These are phyloP conservation scores for Rhodotorula sp. DNA, from an alignment of 1,284 basidiomycete species.

Conservation along the genomic window DNA sequence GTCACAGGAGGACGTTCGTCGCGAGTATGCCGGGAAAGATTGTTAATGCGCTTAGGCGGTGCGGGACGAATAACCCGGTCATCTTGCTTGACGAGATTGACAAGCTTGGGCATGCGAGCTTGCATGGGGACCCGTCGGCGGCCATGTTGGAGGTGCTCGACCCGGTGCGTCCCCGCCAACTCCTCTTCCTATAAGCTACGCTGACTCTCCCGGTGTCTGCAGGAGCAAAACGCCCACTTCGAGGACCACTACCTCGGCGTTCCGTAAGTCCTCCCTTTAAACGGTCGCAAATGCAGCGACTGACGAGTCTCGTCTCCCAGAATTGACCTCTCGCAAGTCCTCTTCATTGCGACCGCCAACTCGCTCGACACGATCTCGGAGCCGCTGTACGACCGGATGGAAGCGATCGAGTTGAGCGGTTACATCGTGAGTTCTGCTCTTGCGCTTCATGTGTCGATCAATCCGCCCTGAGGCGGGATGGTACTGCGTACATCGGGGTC, in stretches of 20 bases:
- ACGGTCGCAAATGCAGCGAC: slow-evolving; percentile 26
- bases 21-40: slow-evolving; percentile 62
- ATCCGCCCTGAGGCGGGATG: slow-evolving; percentile 49
- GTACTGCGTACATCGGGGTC: too few species aligned
- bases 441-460: not conserved
- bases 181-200: not conserved
- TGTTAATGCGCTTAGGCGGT: slow-evolving; percentile 49
- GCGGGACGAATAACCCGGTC: slow-evolving; percentile 51
- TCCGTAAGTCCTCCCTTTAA: slow-evolving; percentile 42
- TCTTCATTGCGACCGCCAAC: slow-evolving; percentile 54
- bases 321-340: slow-evolving; percentile 45
- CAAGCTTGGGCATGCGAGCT: slow-evolving; percentile 49
- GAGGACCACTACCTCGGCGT: slow-evolving; percentile 50
- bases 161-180: not conserved
- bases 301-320: not conserved
- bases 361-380: slow-evolving; percentile 51
- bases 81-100: slow-evolving; percentile 53
- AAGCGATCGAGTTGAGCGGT: slow-evolving; percentile 50
- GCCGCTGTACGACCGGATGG: slow-evolving; percentile 51
- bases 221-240: slow-evolving; percentile 51
- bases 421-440: slow-evolving; percentile 43
- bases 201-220: not conserved
- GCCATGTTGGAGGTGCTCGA: slow-evolving; percentile 51
- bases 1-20: slow-evolving; percentile 46
- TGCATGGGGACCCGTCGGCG: slow-evolving; percentile 52